phyloP scores from a whole-genome alignment of 495 filamentous ascomycete species.

The Aspergillus kassunensis region DNA sequence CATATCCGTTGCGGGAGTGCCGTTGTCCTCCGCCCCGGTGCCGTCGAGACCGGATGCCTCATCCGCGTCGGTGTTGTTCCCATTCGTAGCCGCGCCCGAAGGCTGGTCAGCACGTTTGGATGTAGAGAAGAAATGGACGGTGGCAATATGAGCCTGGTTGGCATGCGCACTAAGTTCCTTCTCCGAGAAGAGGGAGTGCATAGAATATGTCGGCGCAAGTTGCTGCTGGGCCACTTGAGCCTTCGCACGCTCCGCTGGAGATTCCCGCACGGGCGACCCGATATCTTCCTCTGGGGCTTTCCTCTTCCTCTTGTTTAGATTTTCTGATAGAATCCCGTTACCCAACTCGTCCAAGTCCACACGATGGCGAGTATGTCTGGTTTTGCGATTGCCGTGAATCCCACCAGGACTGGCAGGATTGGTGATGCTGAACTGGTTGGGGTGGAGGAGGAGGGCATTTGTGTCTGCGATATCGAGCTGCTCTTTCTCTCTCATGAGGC shows the following conservation, averaged over 20 bases:
- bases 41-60: slow-evolving; percentile 37
- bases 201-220: slow-evolving; percentile 59
- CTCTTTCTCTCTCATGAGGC: slow-evolving; percentile 85
- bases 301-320: slow-evolving; percentile 72
- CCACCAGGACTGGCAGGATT: slow-evolving; percentile 78
- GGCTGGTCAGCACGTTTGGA: slow-evolving; percentile 47
- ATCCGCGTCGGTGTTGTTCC: slow-evolving; percentile 45
- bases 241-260: slow-evolving; percentile 46
- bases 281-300: slow-evolving; percentile 67
- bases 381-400: slow-evolving; percentile 75
- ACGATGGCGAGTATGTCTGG: slow-evolving; percentile 74
- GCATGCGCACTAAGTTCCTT: slow-evolving; percentile 80
- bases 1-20: slow-evolving; percentile 61
- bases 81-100: slow-evolving; percentile 38
- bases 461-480: slow-evolving; percentile 81
- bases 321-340: slow-evolving; percentile 51
- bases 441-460: slow-evolving; percentile 83
- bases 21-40: slow-evolving; percentile 51
- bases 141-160: slow-evolving; percentile 65
- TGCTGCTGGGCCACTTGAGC: slow-evolving; percentile 36
- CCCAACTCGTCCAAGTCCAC: slow-evolving; percentile 75
- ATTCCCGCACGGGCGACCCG: slow-evolving; percentile 63
- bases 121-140: slow-evolving; percentile 52
- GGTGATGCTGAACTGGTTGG: slow-evolving; percentile 84
- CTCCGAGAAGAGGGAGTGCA: slow-evolving; percentile 89